These are phyloP conservation scores for Zygosaccharomyces bisporus DNA, from an alignment of 805 yeast genomes.

Conservation along the genomic window DNA sequence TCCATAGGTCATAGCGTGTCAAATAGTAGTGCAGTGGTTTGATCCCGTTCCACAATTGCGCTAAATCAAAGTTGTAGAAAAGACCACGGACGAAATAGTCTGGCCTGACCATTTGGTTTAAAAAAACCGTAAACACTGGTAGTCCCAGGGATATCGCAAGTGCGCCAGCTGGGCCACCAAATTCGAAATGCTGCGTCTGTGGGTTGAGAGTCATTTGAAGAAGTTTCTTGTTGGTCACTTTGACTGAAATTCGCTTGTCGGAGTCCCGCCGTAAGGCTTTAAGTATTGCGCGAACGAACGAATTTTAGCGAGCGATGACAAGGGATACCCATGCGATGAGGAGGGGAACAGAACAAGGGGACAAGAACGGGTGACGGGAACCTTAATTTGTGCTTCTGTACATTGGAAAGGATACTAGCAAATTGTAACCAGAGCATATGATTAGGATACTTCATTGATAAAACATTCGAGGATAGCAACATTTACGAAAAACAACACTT, in stretches of 20 bases:
- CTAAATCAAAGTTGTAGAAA: conserved; percentile 39
- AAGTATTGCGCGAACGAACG: not conserved
- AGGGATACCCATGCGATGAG: not conserved
- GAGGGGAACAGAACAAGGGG: no score
- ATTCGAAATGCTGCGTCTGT: conserved; percentile 63
- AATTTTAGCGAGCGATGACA: not conserved
- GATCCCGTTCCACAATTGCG: conserved; percentile 37
- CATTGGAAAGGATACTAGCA: no score
- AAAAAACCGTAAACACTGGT: conserved; percentile 56
- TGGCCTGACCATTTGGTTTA: conserved; percentile 62
- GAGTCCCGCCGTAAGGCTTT: not conserved
- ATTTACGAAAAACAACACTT: conserved; percentile 23
- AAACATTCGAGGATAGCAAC: conserved; percentile 23
- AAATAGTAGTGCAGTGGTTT: conserved; percentile 33
- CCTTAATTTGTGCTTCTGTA: no score
- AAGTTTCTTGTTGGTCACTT: not conserved
- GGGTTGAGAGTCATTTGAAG: conserved; percentile 53
- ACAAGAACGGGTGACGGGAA: no score
- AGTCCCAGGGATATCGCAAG: conserved; percentile 58
- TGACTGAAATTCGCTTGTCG: not conserved
- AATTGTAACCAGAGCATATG: not conserved
- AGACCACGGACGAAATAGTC: conserved; percentile 50
- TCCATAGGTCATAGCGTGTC: conserved; percentile 52
- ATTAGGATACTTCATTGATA: conserved; percentile 11
- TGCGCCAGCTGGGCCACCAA: conserved; percentile 77